Evolutionary conservation across 208 protist species (phyloP).

Genomic region (Strigomonas culicis): DNA sequence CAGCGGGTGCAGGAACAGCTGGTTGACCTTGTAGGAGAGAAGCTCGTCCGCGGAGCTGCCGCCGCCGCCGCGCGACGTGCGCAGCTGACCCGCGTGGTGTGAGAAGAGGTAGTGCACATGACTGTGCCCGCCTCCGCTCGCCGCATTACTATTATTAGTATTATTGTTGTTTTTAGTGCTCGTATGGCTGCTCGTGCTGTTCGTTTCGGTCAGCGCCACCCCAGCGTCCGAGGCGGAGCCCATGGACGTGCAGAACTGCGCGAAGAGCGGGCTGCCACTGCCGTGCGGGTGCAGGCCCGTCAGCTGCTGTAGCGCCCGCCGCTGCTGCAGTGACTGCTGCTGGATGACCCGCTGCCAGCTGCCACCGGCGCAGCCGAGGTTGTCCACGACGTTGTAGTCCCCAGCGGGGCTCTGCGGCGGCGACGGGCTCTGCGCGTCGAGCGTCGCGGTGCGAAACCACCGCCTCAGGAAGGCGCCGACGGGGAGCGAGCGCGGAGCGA

Average conservation of each 20-base stretch:
- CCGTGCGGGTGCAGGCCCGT: too few relatives aligned
- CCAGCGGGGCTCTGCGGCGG: background rate
- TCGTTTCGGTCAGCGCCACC: too few relatives aligned
- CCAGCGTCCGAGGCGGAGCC: too few relatives aligned
- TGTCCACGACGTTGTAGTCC: slow-evolving; percentile 1
- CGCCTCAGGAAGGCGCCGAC: too few relatives aligned
- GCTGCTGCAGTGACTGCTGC: too few relatives aligned
- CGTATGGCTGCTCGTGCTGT: too few relatives aligned
- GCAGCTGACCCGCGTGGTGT: background rate
- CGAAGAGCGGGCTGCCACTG: too few relatives aligned
- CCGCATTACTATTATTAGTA: background rate
- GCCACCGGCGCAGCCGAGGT: background rate
- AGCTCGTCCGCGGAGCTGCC: background rate
- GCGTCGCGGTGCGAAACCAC: too few relatives aligned
- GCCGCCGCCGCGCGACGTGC: background rate
- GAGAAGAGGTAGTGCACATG: background rate
- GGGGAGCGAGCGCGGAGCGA: background rate
- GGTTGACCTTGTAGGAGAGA: background rate
- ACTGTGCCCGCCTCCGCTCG: background rate
- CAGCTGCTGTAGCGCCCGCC: too few relatives aligned
- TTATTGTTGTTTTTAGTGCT: too few relatives aligned
- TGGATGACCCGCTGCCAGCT: background rate
- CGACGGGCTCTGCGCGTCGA: too few relatives aligned
- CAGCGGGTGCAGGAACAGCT: background rate
- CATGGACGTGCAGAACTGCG: too few relatives aligned